Evolutionary conservation across 495 filamentous ascomycete species (phyloP).

Genomic region (Aspergillus cristatus): DNA sequence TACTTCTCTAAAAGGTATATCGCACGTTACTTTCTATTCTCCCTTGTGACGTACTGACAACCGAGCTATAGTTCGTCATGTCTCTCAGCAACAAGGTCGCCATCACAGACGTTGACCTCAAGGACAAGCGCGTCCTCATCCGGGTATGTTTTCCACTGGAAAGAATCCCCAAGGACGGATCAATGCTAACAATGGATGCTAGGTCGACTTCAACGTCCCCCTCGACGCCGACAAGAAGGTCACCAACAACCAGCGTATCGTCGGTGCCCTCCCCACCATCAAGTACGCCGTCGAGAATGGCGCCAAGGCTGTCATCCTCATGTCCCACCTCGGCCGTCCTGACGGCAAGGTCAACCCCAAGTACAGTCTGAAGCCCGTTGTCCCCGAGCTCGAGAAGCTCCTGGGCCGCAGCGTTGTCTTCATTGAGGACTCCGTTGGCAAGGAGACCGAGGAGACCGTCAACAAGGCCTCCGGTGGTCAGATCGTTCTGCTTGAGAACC

Average conservation of each 20-base stretch:
- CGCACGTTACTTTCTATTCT: too few relatives aligned
- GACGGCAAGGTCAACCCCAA: conserved; percentile 83
- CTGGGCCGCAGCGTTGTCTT: conserved; percentile 77
- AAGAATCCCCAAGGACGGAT: background rate
- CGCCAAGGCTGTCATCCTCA: conserved; percentile 91
- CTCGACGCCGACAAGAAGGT: conserved; percentile 85
- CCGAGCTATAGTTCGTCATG: conserved; percentile 58
- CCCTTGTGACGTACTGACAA: too few relatives aligned
- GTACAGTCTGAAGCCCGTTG: conserved; percentile 89
- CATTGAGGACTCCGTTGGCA: conserved; percentile 83
- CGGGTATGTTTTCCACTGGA: conserved; percentile 57
- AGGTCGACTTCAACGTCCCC: conserved; percentile 99
- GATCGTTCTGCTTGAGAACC: conserved; percentile 89
- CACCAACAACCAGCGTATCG: conserved; percentile 97
- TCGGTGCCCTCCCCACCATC: conserved; percentile 93
- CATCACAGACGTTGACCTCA: conserved; percentile 91
- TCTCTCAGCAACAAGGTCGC: conserved; percentile 98
- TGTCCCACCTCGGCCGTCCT: conserved; percentile 97
- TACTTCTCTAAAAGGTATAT: background rate
- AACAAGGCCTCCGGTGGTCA: conserved; percentile 74
- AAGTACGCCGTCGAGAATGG: conserved; percentile 93
- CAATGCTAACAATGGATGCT: conserved; percentile 7
- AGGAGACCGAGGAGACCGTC: conserved; percentile 80
- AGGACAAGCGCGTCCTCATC: conserved; percentile 96
- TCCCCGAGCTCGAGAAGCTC: conserved; percentile 83